phyloP scores from a whole-genome alignment of 2,329 filamentous ascomycete genomes.

The Cryoendolithus antarcticus region DNA sequence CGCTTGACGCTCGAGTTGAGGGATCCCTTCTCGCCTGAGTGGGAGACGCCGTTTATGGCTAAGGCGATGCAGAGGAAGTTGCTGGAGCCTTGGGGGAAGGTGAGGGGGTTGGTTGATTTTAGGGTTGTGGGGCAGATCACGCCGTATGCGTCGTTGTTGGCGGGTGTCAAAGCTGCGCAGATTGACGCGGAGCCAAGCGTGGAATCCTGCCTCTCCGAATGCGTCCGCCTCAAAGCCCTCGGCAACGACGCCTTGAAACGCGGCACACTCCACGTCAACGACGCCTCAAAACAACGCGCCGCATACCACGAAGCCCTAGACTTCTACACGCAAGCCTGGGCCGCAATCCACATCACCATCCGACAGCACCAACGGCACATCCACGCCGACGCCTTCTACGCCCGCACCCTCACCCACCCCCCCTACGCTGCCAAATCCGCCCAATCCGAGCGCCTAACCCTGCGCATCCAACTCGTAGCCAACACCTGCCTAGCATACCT shows the following conservation, averaged over 20 bases:
- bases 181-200: conserved; percentile 28
- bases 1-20: conserved; percentile 32
- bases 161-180: conserved; percentile 27
- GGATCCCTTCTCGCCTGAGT: conserved; percentile 30
- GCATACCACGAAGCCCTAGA: conserved; percentile 28
- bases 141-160: conserved; percentile 21
- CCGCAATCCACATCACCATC: conserved; percentile 41
- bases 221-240: conserved; percentile 31
- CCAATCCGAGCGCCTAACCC: conserved; percentile 34
- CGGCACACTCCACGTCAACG: conserved; percentile 20
- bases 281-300: conserved; percentile 19
- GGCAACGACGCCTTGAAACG: conserved; percentile 33
- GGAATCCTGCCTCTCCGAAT: conserved; percentile 31
- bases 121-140: conserved; percentile 16
- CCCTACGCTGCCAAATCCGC: conserved; percentile 35
- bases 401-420: conserved; percentile 26
- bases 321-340: conserved; percentile 36
- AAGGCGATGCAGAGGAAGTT: conserved; percentile 32
- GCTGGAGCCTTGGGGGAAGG: conserved; percentile 35
- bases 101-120: conserved; percentile 30
- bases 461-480: conserved; percentile 41
- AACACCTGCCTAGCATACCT: conserved; percentile 37
- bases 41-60: conserved; percentile 28
- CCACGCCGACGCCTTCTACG: conserved; percentile 40
- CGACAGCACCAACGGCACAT: conserved; percentile 34